Evolutionary conservation across 768 basidiomycete species (phyloP).

Genomic region (Naganishia kalamii): DNA sequence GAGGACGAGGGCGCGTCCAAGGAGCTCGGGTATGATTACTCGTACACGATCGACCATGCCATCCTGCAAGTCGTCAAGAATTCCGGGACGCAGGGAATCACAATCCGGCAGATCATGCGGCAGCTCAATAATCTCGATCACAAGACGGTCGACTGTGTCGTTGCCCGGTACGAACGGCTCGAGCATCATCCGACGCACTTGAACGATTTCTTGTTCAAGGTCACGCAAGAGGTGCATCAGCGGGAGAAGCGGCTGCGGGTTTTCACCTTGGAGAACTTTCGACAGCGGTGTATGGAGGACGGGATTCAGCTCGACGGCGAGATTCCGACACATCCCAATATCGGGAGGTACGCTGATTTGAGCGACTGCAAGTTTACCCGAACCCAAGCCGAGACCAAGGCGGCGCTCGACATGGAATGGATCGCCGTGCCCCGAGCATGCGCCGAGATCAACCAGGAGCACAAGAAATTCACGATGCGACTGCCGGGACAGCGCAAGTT

Average conservation of each 20-base stretch:
- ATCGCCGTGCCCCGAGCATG: slow-evolving; percentile 57
- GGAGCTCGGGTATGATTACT: slow-evolving; percentile 1
- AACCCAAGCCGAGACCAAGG: neutral
- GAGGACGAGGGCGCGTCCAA: slow-evolving; percentile 11
- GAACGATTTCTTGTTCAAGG: slow-evolving; percentile 61
- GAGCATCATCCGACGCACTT: slow-evolving; percentile 64
- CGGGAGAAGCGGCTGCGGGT: slow-evolving; percentile 82
- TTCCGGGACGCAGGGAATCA: slow-evolving; percentile 12
- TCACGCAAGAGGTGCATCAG: slow-evolving; percentile 72
- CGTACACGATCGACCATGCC: slow-evolving; percentile 7
- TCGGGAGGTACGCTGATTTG: slow-evolving; percentile 31
- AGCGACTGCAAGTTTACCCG: slow-evolving; percentile 23
- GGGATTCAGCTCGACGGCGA: slow-evolving; percentile 47
- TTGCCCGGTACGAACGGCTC: slow-evolving; percentile 60
- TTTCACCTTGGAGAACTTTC: slow-evolving; percentile 68
- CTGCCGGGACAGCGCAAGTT: neutral
- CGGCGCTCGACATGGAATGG: slow-evolving; percentile 51
- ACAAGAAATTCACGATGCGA: slow-evolving; percentile 47
- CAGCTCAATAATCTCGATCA: slow-evolving; percentile 53
- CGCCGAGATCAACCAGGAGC: slow-evolving; percentile 47
- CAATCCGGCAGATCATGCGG: slow-evolving; percentile 5
- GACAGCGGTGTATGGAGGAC: slow-evolving; percentile 58
- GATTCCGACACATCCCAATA: slow-evolving; percentile 17
- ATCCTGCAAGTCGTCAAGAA: slow-evolving; percentile 2
- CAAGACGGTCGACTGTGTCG: slow-evolving; percentile 66